Conservation (phyloP, 768 basidiomycete species). For the Lactarius deliciosus region DNA sequence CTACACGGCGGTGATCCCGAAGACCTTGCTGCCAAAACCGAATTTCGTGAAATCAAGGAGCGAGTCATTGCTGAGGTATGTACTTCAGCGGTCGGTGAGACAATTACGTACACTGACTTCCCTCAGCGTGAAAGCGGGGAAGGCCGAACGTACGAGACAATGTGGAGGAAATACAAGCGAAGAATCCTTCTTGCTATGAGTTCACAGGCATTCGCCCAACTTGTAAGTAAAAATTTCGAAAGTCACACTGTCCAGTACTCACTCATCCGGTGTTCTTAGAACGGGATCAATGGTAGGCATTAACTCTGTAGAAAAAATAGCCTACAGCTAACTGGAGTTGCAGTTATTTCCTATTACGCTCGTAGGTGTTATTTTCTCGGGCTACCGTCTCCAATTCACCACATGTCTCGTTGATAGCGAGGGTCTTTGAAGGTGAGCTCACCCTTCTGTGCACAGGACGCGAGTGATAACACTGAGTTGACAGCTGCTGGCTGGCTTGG, state of each 20-base stretch:
- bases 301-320: conserved; percentile 14
- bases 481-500: conserved; percentile 95
- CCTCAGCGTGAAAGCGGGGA: conserved; percentile 72
- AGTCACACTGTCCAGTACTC: background rate
- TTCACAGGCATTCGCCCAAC: conserved; percentile 92
- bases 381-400: conserved; percentile 15
- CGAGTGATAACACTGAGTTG: conserved; percentile 24
- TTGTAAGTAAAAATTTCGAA: conserved; percentile 52
- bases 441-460: background rate
- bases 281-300: conserved; percentile 84
- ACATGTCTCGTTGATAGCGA: conserved; percentile 45
- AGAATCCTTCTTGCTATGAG: conserved; percentile 93
- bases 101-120: background rate
- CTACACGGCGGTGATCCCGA: conserved; percentile 80
- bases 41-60: conserved; percentile 88
- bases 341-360: conserved; percentile 93
- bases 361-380: conserved; percentile 52
- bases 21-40: conserved; percentile 67
- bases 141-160: conserved; percentile 67
- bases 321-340: conserved; percentile 8
- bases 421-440: conserved; percentile 83
- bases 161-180: conserved; percentile 88
- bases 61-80: conserved; percentile 68
- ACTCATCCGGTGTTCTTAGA: conserved; percentile 46
- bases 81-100: background rate